These are phyloP conservation scores for Borovskyia barvae DNA, from an alignment of 208 protist genomes.

Conservation along the genomic window DNA sequence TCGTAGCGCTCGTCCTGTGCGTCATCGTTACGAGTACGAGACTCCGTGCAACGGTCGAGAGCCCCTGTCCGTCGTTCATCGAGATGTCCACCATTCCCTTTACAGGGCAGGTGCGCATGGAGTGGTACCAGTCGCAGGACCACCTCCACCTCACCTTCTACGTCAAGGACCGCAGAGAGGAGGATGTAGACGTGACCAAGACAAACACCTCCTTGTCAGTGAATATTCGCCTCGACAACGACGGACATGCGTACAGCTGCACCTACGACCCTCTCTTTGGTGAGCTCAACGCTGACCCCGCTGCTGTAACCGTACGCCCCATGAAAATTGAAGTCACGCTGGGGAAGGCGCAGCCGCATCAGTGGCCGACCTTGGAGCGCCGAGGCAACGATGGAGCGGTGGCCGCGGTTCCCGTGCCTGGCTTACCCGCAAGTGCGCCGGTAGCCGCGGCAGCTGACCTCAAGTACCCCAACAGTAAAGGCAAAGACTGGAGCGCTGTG, in stretches of 20 bases:
- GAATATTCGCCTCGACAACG: constrained; percentile 54
- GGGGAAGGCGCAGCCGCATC: constrained; percentile 45
- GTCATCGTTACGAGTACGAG: too few species aligned
- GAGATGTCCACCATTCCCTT: constrained; percentile 53
- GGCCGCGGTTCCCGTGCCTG: not conserved
- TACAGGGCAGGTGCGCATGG: constrained; percentile 58
- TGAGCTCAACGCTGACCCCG: constrained; percentile 21
- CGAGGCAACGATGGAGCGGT: constrained; percentile 1
- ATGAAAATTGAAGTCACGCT: constrained; percentile 88
- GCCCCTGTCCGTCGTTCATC: too few species aligned
- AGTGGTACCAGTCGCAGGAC: constrained; percentile 88
- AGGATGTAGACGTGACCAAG: constrained; percentile 55
- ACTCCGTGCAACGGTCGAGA: too few species aligned
- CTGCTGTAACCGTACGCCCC: constrained; percentile 48
- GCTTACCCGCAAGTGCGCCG: not conserved
- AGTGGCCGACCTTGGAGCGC: constrained; percentile 78
- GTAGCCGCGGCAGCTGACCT: constrained; percentile 48
- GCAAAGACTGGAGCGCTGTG: constrained; percentile 79
- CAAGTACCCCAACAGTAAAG: constrained; percentile 77
- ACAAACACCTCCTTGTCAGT: constrained; percentile 42
- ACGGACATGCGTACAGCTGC: constrained; percentile 72
- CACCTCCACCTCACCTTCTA: constrained; percentile 82
- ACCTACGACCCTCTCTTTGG: constrained; percentile 66
- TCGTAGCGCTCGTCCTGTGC: too few species aligned
- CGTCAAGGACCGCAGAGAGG: constrained; percentile 61